phyloP scores from a whole-genome alignment of 371 early-diverging fungal species.

The Syncephalastrum sp. region DNA sequence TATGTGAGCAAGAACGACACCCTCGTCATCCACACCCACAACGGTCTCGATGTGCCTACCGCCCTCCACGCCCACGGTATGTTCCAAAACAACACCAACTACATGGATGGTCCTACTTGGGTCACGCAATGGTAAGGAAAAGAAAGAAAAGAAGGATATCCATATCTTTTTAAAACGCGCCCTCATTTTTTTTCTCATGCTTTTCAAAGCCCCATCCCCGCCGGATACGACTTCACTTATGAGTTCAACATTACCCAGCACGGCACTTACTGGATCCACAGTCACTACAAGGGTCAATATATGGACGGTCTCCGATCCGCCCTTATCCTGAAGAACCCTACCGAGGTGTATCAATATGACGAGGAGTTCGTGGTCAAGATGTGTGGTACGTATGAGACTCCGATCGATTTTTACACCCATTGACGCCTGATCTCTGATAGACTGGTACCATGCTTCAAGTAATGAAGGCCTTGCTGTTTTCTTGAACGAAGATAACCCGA shows the following conservation, averaged over 20 bases:
- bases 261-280: constrained; percentile 81
- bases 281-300: constrained; percentile 72
- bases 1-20: constrained; percentile 53
- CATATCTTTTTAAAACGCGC: background rate
- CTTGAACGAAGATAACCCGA: constrained; percentile 59
- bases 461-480: constrained; percentile 36
- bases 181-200: background rate
- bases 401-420: background rate
- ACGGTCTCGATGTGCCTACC: constrained; percentile 60
- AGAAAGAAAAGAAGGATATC: background rate
- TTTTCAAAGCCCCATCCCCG: constrained; percentile 26
- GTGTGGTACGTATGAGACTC: constrained; percentile 36
- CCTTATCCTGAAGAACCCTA: constrained; percentile 64
- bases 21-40: constrained; percentile 61
- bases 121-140: constrained; percentile 56
- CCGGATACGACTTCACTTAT: constrained; percentile 61
- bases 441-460: constrained; percentile 69
- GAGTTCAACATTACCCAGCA: constrained; percentile 60
- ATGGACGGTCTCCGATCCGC: constrained; percentile 81
- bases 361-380: constrained; percentile 64
- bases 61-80: constrained; percentile 72
- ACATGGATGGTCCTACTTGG: constrained; percentile 63
- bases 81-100: constrained; percentile 58
- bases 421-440: constrained; percentile 21
- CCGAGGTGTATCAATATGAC: constrained; percentile 68